These are phyloP conservation scores for Centella asiatica DNA, from an alignment of 129 eudicot genomes.

Conservation along the genomic window DNA sequence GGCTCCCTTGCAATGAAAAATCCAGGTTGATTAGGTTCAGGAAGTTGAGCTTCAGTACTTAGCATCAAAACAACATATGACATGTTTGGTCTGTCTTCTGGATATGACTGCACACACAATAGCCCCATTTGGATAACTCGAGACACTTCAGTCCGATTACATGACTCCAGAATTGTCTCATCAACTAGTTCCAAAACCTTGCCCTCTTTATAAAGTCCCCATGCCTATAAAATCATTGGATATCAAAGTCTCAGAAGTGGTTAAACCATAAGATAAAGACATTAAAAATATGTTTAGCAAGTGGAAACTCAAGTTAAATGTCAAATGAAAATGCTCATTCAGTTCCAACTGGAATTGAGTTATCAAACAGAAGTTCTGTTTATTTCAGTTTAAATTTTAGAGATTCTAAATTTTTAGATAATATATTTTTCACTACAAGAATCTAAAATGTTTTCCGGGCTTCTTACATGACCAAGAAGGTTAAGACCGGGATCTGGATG, in stretches of 20 bases:
- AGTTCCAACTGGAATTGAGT: too few species aligned
- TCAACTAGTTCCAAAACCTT: slow-evolving; percentile 18
- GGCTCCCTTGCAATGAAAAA: slow-evolving; percentile 12
- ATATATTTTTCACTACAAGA: neutral
- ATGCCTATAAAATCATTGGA: slow-evolving; percentile 22
- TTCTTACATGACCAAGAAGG: slow-evolving; percentile 33
- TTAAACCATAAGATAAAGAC: neutral
- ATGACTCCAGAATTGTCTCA: neutral
- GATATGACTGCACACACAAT: slow-evolving; percentile 31
- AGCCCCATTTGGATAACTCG: slow-evolving; percentile 33
- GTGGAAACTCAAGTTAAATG: too few species aligned
- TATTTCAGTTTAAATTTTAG: too few species aligned
- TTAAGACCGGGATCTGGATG: slow-evolving; percentile 23
- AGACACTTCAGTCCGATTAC: slow-evolving; percentile 6
- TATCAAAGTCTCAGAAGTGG: neutral
- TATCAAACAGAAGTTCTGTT: too few species aligned
- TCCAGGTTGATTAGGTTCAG: slow-evolving; percentile 29
- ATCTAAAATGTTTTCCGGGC: neutral
- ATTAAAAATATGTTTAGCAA: neutral
- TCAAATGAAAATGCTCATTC: too few species aligned
- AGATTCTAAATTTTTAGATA: too few species aligned
- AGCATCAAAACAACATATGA: slow-evolving; percentile 25
- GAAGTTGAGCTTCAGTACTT: slow-evolving; percentile 15
- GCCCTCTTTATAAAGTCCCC: slow-evolving; percentile 31
- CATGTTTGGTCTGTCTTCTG: slow-evolving; percentile 35